Conservation (phyloP, 176 grass and related monocot species). For the Oryza coarctata region DNA sequence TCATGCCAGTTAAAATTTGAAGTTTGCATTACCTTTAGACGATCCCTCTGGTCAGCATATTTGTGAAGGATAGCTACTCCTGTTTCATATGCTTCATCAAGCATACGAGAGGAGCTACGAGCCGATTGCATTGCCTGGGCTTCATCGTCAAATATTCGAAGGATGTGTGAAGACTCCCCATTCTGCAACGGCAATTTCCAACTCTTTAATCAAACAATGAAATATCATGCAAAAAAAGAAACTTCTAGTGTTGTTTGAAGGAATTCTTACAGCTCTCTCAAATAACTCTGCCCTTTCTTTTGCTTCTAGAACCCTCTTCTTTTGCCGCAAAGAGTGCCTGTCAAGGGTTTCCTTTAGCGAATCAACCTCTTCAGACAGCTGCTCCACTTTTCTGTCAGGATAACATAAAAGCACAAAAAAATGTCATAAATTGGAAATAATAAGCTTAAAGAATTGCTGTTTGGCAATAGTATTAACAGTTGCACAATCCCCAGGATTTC, state of each 20-base stretch:
- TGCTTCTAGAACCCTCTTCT: slow-evolving; percentile 75
- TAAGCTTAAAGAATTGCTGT: neutral
- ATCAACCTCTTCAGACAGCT: slow-evolving; percentile 78
- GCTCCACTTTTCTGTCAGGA: slow-evolving; percentile 87
- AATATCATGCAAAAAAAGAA: slow-evolving; percentile 11
- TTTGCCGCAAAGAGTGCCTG: slow-evolving; percentile 66
- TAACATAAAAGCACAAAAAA: slow-evolving; percentile 7
- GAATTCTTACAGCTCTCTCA: slow-evolving; percentile 70
- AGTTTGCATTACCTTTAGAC: slow-evolving; percentile 64
- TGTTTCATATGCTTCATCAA: slow-evolving; percentile 81
- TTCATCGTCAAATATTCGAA: slow-evolving; percentile 94
- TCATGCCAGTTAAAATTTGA: neutral
- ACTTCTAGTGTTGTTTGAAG: slow-evolving; percentile 21
- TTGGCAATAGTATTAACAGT: neutral
- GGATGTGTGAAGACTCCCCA: slow-evolving; percentile 83
- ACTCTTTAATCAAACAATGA: neutral
- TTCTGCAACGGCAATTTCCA: slow-evolving; percentile 52
- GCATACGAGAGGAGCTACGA: slow-evolving; percentile 65
- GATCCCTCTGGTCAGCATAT: slow-evolving; percentile 88
- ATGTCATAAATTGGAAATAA: slow-evolving; percentile 30
- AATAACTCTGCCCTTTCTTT: slow-evolving; percentile 84
- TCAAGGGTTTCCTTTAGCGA: slow-evolving; percentile 80
- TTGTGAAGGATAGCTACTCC: slow-evolving; percentile 90
- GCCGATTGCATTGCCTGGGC: slow-evolving; percentile 87
- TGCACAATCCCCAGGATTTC: neutral